Base-by-base conservation (phyloP, 2,329 filamentous ascomycete genomes). In the Epichloe sp. region DNA sequence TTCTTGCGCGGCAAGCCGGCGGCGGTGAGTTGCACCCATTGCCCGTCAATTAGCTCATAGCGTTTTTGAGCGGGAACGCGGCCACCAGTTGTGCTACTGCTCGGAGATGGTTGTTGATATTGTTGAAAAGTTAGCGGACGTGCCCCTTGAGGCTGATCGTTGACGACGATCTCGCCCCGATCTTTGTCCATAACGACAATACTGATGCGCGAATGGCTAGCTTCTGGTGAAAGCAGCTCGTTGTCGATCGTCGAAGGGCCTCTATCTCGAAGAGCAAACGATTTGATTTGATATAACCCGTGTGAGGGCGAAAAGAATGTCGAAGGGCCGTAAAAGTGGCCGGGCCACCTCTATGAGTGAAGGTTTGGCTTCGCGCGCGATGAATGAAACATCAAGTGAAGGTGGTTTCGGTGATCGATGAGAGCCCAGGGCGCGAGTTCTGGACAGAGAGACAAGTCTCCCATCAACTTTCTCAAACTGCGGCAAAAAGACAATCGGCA, bases 1-100 rank as follows among this genome's bases (percentile, higher is more conserved):
- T 83, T 84, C 66, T 82, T 82, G 4, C 79, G 68, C 0, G 78
- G 77, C 6, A 79, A 61, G 11, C 78, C 78, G 48, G 78, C 77
- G 26, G 78, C 77, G 0, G 77, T 81, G 49, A 81, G 65, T 54
- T 70, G 72, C 31, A 75, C 72, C 57, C 65, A 65, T 59, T 68
- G 56, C 55, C 71, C 62, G 55, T 73, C 63, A 54, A 68, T 60
- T n/a, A 60, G 50, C 12, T 61, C 64, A 41, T 61, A 70, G 40
- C 60, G 57, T 55, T 63, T 68, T 17, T 59, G 58, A 11, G 63
- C 53, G 10, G 51, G 52, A 11, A 47, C 26, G 31, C 58, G 57
- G 38, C 49, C 50, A 37, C 54, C 37, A 38, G 55, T 11, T 63
- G 54, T 54, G 59, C 53, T 47, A 54, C 58, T 65, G 55, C 57